These are phyloP conservation scores for Botryotinia globosa DNA, from an alignment of 2,329 filamentous ascomycete genomes.

Conservation along the genomic window DNA sequence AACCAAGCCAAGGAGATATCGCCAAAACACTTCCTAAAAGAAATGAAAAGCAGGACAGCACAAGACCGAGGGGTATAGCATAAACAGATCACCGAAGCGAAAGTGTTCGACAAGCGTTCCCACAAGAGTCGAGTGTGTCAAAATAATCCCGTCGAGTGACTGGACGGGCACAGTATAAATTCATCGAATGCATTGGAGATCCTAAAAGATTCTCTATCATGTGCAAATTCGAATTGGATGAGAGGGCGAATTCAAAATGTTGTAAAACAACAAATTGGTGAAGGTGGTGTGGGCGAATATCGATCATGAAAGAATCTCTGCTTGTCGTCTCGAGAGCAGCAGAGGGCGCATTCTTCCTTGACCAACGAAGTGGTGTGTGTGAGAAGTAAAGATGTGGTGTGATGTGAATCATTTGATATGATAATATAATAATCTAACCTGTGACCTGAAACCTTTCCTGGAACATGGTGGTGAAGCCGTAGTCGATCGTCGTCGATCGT, in stretches of 20 bases:
- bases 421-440: conserved; percentile 11
- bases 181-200: conserved; percentile 11
- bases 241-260: not conserved
- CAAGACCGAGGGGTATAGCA: not conserved
- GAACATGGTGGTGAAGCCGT: conserved; percentile 7
- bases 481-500: not conserved
- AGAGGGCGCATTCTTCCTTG: conserved; percentile 15
- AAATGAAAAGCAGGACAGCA: not conserved
- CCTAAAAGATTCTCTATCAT: conserved; percentile 14
- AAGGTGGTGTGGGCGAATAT: conserved; percentile 6
- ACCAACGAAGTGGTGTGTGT: not conserved
- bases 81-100: not conserved
- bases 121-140: not conserved
- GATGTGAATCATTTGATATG: not conserved
- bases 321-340: conserved; percentile 17
- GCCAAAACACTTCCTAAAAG: not conserved
- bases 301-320: conserved; percentile 10
- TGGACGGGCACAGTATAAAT: conserved; percentile 9
- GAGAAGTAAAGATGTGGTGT: not conserved
- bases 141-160: conserved; percentile 4
- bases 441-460: conserved; percentile 17
- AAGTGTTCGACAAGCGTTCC: not conserved
- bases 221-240: not conserved
- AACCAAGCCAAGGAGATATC: conserved; percentile 5
- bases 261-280: conserved; percentile 2